These are phyloP conservation scores for Wakefieldia striispora DNA, from an alignment of 768 basidiomycete species.

Conservation along the genomic window DNA sequence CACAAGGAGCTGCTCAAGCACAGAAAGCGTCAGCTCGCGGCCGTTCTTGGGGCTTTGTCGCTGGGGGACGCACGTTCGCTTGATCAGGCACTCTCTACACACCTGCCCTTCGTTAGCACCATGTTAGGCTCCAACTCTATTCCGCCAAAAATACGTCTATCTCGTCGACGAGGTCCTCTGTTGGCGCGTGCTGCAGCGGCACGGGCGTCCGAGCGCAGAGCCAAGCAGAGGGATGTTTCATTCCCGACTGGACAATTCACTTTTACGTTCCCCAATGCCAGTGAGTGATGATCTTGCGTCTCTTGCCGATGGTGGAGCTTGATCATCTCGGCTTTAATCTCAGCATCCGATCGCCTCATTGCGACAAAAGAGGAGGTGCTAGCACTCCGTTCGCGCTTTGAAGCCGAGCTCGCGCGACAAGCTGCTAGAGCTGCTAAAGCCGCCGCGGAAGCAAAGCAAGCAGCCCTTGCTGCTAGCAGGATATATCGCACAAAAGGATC, in stretches of 20 bases:
- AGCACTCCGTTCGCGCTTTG: conserved; percentile 63
- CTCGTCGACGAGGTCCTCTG: conserved; percentile 53
- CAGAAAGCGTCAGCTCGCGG: conserved; percentile 68
- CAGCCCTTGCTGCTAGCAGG: conserved; percentile 38
- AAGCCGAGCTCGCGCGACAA: conserved; percentile 70
- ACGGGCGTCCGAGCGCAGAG: conserved; percentile 6
- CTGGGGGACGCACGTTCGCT: conserved; percentile 69
- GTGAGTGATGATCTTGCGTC: conserved; percentile 53
- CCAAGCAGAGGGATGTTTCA: conserved; percentile 30
- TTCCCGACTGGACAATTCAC: conserved; percentile 56
- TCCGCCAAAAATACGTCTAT: conserved; percentile 46
- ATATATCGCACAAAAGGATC: conserved; percentile 37
- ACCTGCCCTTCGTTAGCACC: conserved; percentile 30
- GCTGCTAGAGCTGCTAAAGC: conserved; percentile 53
- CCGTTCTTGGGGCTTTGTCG: conserved; percentile 65
- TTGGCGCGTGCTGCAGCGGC: conserved; percentile 43
- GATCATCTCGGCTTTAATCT: conserved; percentile 26
- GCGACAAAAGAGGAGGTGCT: conserved; percentile 69
- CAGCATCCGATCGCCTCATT: conserved; percentile 71
- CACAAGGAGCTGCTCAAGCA: conserved; percentile 72
- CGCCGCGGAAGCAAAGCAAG: conserved; percentile 51
- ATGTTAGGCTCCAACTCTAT: conserved; percentile 34
- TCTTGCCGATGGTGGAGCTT: conserved; percentile 23
- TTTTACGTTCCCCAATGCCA: conserved; percentile 60
- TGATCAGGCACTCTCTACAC: conserved; percentile 70